Evolutionary conservation across 2,329 filamentous ascomycete genomes (phyloP).

Genomic region (Dactylellina sp.): DNA sequence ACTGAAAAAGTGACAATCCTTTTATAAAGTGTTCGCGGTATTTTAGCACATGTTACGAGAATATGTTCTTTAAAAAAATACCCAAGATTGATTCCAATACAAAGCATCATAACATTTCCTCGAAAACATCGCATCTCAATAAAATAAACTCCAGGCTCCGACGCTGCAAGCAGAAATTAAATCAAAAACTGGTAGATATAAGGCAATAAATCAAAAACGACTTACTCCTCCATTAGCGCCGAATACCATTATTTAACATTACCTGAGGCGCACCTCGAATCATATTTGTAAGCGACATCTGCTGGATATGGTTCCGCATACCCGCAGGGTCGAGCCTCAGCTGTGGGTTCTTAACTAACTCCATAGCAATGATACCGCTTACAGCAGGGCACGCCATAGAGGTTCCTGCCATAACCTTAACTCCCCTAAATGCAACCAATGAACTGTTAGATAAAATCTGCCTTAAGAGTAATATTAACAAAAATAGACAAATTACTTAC

Average conservation of each 20-base stretch:
- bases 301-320: slow-evolving; percentile 16
- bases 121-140: too few relatives aligned
- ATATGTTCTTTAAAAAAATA: too few relatives aligned
- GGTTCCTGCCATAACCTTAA: slow-evolving; percentile 17
- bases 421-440: too few relatives aligned
- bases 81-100: too few relatives aligned
- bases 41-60: too few relatives aligned
- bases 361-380: slow-evolving; percentile 31
- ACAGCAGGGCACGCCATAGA: slow-evolving; percentile 45
- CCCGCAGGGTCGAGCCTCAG: slow-evolving; percentile 12
- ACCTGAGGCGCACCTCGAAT: slow-evolving; percentile 17
- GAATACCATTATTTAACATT: slow-evolving; percentile 31
- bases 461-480: background rate
- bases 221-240: background rate
- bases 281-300: background rate
- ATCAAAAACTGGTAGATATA: background rate
- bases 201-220: too few relatives aligned
- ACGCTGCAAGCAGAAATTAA: background rate
- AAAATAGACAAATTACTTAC: slow-evolving; percentile 7
- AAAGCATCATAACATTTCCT: too few relatives aligned
- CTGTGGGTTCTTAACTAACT: slow-evolving; percentile 31
- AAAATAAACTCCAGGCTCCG: background rate
- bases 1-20: too few relatives aligned
- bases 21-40: too few relatives aligned
- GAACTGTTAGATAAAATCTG: slow-evolving; percentile 1